A percentile compares a stretch with the other conserved stretches of the same genome.
These are phyloP conservation scores for Rhytidiadelphus loreus DNA, from an alignment of 225 moss, liverwort and hornwort species.

Conservation along the genomic window DNA sequence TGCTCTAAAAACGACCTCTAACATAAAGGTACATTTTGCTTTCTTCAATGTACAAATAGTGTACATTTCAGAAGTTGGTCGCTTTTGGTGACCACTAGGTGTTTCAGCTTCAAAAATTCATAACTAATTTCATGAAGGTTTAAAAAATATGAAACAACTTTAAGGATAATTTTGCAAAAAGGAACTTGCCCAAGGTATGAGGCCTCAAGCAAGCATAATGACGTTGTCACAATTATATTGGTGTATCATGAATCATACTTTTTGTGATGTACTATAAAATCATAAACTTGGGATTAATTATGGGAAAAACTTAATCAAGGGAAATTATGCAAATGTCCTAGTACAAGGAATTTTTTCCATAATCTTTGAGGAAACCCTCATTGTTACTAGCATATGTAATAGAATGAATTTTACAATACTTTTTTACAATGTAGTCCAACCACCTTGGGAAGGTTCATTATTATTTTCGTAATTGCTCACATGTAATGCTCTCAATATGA, in stretches of 20 bases:
- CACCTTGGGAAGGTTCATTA: not conserved
- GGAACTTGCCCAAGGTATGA: not conserved
- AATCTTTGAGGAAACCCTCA: not conserved
- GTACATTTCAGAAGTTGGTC: no score
- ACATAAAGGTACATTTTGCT: no score
- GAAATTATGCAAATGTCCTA: not conserved
- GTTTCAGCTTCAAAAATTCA: no score
- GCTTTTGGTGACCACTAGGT: no score
- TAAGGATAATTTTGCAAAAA: not conserved
- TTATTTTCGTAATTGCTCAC: not conserved
- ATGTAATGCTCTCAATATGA: accelerated
- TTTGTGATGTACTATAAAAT: no score
- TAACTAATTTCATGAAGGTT: no score
- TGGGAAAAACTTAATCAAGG: not conserved
- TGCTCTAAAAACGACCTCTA: no score
- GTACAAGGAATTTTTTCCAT: not conserved
- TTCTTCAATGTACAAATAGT: no score
- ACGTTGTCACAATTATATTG: no score
- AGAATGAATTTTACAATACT: not conserved
- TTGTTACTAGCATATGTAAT: not conserved
- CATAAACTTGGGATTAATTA: not conserved
- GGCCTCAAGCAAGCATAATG: not conserved
- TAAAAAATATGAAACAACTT: no score
- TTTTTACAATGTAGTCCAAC: not conserved
- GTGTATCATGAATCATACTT: no score